Percentiles rank a stretch among this genome's conserved stretches.
Conservation (phyloP, 768 basidiomycete genomes). For the Omphalotus guepiniiformis region DNA sequence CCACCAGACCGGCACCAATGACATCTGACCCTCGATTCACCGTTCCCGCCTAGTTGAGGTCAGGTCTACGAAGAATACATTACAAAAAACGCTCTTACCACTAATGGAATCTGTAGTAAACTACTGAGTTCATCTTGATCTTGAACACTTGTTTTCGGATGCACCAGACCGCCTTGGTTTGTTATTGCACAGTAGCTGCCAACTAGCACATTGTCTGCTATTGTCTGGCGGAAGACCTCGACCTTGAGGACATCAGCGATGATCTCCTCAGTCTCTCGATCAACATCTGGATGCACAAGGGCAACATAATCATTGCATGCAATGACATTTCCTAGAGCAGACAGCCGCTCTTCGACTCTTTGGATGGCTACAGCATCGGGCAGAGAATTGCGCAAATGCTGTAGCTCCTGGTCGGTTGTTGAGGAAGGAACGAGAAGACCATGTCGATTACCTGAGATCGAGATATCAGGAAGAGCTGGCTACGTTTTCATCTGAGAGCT, state of each 20-base stretch:
- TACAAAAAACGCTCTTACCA: slow-evolving; percentile 52
- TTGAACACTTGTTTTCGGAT: slow-evolving; percentile 94
- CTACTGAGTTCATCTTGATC: slow-evolving; percentile 97
- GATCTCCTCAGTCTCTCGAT: slow-evolving; percentile 99
- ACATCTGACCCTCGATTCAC: slow-evolving; percentile 99
- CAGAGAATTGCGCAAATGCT: slow-evolving; percentile 93
- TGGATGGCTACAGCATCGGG: slow-evolving; percentile 94
- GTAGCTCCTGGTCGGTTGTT: slow-evolving; percentile 96
- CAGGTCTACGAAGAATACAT: slow-evolving; percentile 9
- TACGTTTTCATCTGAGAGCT: slow-evolving; percentile 8
- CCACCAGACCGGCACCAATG: slow-evolving; percentile 94
- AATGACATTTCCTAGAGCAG: slow-evolving; percentile 97
- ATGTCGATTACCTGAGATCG: slow-evolving; percentile 81
- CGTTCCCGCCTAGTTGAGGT: slow-evolving; percentile 73
- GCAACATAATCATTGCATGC: slow-evolving; percentile 99
- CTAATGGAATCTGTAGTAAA: slow-evolving; percentile 89
- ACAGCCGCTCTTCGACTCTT: slow-evolving; percentile 94
- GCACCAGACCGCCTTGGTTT: slow-evolving; percentile 96
- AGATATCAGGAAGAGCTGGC: neutral
- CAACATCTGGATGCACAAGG: slow-evolving; percentile 96
- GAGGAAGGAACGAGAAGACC: slow-evolving; percentile 94
- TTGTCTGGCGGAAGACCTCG: slow-evolving; percentile 96
- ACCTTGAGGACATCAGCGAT: slow-evolving; percentile 99
- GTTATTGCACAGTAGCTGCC: slow-evolving; percentile 94
- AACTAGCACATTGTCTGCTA: slow-evolving; percentile 95